phyloP scores from a whole-genome alignment of 2,329 filamentous ascomycete species.

The Pseudogymnoascus sp. region DNA sequence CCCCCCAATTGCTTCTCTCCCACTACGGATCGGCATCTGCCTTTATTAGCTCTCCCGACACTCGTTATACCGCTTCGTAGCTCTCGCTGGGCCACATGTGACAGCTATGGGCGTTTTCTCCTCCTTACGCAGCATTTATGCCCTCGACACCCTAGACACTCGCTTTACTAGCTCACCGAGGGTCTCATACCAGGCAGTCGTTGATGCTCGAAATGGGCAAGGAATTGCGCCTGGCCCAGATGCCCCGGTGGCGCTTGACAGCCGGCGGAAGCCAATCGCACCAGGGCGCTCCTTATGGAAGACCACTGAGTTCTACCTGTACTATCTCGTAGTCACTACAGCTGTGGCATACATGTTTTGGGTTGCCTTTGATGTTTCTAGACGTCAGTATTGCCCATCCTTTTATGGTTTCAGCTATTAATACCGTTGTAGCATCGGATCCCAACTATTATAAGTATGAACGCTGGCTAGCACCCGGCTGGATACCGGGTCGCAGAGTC shows the following conservation, averaged over 20 bases:
- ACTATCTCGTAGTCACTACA: constrained; percentile 59
- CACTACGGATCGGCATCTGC: background rate
- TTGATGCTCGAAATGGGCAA: constrained; percentile 42
- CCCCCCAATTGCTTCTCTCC: constrained; percentile 1
- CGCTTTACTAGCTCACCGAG: constrained; percentile 64
- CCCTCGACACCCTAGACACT: constrained; percentile 60
- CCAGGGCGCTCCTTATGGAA: constrained; percentile 68
- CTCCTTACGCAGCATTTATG: constrained; percentile 48
- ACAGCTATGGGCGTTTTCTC: constrained; percentile 28
- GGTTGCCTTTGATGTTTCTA: constrained; percentile 76
- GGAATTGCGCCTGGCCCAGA: constrained; percentile 23
- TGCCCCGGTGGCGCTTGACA: constrained; percentile 29
- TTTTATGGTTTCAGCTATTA: constrained; percentile 9
- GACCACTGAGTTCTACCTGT: constrained; percentile 77
- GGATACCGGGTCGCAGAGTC: constrained; percentile 87
- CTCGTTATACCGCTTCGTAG: background rate
- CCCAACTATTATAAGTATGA: constrained; percentile 72
- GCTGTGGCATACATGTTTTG: constrained; percentile 84
- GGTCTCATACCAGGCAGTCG: constrained; percentile 53
- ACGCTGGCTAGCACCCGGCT: constrained; percentile 65
- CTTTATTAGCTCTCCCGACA: background rate
- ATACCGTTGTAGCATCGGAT: constrained; percentile 54
- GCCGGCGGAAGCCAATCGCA: constrained; percentile 36
- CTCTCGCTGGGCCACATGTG: constrained; percentile 1
- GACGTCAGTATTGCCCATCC: constrained; percentile 45